Base-by-base conservation (phyloP, 768 basidiomycete genomes). In the Lactarius trivialis region DNA sequence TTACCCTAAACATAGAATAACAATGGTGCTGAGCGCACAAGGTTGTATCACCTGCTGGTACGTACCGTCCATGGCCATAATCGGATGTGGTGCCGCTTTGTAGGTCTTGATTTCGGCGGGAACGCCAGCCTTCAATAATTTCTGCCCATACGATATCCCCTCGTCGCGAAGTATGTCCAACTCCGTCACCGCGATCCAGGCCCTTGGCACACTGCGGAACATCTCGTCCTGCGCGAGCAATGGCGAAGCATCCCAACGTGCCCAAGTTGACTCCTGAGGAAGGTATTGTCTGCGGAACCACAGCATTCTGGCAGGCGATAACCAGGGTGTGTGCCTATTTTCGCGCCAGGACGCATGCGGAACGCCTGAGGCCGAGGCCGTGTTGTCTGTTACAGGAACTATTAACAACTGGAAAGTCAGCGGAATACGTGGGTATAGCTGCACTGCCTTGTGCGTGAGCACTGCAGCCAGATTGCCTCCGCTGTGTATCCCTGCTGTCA, bases 281-380 rank as follows among this genome's bases (percentile, higher is more conserved):
- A 88, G 76, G 70, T 91, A 91, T 67, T 85, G 82, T 53, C 77
- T 70, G 33, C 81, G 75, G 81, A 86, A 91, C 89, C 89, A 91
- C 19, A 81, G 66, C 88, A 91, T 90, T 60, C 84, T 82, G 4
- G 66, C 81, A 1, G 81, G 84, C 3, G 74, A 72, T 36, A 91
- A 78, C 78, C 85, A 83, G 1, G 83, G 80, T 1, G 86, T 80
- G 55, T 83, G 69, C 30, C 76, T 73, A 68, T 85, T 85, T 63
- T 81, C 78, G 8, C 71, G 72, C 86, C 87, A 89, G 28, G 79
- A 79, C 30, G 71, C 70, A 67, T 81, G 75, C 0, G 72, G 70
- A 0, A 63, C 70, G 26, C 67, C 77, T 57, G 67, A 73, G 61
- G 65, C 69, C 7, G 77, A 77, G 11, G 83, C 82, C 1, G 88